These are phyloP conservation scores for Microbotryomycetes sp. DNA, from an alignment of 1,284 basidiomycete species.

Conservation along the genomic window DNA sequence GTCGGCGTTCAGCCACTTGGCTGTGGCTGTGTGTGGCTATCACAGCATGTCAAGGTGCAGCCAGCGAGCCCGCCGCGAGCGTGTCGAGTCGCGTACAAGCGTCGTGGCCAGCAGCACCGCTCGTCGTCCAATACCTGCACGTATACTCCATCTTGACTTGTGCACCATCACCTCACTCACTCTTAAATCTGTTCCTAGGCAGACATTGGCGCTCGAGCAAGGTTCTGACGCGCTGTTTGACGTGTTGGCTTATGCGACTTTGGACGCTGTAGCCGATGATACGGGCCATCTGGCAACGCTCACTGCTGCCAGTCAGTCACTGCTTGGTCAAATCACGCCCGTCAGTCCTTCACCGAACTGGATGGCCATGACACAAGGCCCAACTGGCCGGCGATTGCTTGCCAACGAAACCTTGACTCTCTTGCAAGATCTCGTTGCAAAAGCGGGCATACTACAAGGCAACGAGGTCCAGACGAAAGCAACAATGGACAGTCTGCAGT, in stretches of 20 bases:
- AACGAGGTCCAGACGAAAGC: constrained; percentile 49
- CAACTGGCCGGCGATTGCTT: constrained; percentile 41
- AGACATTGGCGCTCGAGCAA: constrained; percentile 47
- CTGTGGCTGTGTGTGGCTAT: too few species aligned
- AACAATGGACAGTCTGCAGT: constrained; percentile 51
- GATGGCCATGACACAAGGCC: constrained; percentile 39
- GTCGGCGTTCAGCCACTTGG: too few species aligned
- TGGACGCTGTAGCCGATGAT: constrained; percentile 40
- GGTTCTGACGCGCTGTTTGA: constrained; percentile 61
- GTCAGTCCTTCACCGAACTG: constrained; percentile 45
- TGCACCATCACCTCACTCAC: neutral
- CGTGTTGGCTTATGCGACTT: constrained; percentile 56
- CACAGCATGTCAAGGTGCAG: too few species aligned
- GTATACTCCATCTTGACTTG: constrained; percentile 37
- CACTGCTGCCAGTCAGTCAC: constrained; percentile 30
- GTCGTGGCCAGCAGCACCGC: constrained; percentile 67
- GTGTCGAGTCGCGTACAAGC: constrained; percentile 49
- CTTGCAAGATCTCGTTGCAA: constrained; percentile 32
- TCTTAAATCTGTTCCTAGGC: neutral
- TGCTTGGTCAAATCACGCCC: constrained; percentile 39
- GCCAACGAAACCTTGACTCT: constrained; percentile 47
- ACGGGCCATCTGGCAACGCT: constrained; percentile 30
- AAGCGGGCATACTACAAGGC: constrained; percentile 48
- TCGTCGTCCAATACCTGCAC: constrained; percentile 74
- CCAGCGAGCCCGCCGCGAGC: neutral